These are phyloP conservation scores for Nitzschia inconspicua DNA, from an alignment of 108 stramenopile species.

Conservation along the genomic window DNA sequence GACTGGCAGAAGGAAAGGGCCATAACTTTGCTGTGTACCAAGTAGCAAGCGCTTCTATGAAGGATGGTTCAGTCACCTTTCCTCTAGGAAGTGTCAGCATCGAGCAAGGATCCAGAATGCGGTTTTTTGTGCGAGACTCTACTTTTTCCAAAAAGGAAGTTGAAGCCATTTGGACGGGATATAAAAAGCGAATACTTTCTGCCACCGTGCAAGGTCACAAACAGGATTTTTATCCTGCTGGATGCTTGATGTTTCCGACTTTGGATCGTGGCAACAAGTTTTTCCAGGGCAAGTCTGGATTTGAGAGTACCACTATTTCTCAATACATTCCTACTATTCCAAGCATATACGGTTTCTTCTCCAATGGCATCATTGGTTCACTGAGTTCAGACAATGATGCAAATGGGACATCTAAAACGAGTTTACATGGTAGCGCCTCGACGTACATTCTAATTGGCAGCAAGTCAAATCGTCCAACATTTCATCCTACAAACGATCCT, in stretches of 20 bases:
- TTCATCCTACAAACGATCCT: constrained; percentile 41
- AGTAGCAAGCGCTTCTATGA: constrained; percentile 84
- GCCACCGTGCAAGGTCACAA: constrained; percentile 7
- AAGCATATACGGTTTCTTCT: constrained; percentile 70
- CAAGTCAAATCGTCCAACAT: constrained; percentile 61
- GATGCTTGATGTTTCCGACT: constrained; percentile 73
- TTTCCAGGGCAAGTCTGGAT: constrained; percentile 73
- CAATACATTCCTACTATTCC: constrained; percentile 52
- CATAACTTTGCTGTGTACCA: constrained; percentile 73
- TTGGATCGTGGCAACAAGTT: constrained; percentile 78
- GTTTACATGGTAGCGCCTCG: constrained; percentile 68
- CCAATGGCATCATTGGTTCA: constrained; percentile 72
- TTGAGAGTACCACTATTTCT: constrained; percentile 56
- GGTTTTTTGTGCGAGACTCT: constrained; percentile 83
- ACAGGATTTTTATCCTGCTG: constrained; percentile 37
- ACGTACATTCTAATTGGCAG: constrained; percentile 68
- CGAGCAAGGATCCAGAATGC: constrained; percentile 65
- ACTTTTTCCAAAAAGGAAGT: constrained; percentile 86
- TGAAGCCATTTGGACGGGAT: constrained; percentile 82
- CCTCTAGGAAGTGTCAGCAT: constrained; percentile 73
- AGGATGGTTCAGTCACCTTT: constrained; percentile 81
- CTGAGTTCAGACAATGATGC: constrained; percentile 26
- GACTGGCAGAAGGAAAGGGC: constrained; percentile 71
- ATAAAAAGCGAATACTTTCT: constrained; percentile 59
- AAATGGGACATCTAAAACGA: constrained; percentile 23